Evolutionary conservation across 768 basidiomycete genomes (phyloP).

Genomic region (Mycena indigotica): DNA sequence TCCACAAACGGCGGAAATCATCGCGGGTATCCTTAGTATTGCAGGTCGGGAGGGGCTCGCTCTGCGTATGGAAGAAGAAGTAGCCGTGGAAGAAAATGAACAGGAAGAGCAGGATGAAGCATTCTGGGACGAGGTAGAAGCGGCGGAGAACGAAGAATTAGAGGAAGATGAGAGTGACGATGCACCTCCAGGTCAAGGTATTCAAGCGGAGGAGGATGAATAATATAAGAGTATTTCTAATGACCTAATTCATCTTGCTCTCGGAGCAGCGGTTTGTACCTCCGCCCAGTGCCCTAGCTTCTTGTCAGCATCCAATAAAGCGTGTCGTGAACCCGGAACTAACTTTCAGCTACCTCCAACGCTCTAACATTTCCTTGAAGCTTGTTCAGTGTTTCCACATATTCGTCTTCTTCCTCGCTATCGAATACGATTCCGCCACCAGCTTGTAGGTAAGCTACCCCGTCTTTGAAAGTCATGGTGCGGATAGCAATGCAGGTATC

Average conservation of each 20-base stretch:
- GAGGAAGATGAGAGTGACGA: neutral
- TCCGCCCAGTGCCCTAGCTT: slow-evolving; percentile 69
- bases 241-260: slow-evolving; percentile 16
- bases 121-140: slow-evolving; percentile 12
- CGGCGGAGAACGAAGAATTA: neutral
- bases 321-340: slow-evolving; percentile 33
- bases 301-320: slow-evolving; percentile 24
- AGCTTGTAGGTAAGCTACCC: slow-evolving; percentile 89
- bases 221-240: slow-evolving; percentile 1
- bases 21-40: slow-evolving; percentile 87
- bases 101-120: slow-evolving; percentile 22
- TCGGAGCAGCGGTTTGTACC: slow-evolving; percentile 15
- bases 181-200: slow-evolving; percentile 4
- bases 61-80: slow-evolving; percentile 40
- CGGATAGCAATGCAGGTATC: slow-evolving; percentile 99
- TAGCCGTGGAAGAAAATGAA: slow-evolving; percentile 29
- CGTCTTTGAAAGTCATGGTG: slow-evolving; percentile 96
- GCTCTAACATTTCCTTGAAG: slow-evolving; percentile 84
- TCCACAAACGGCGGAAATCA: slow-evolving; percentile 84
- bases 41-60: slow-evolving; percentile 78
- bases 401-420: slow-evolving; percentile 97
- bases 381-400: slow-evolving; percentile 94
- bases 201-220: slow-evolving; percentile 3
- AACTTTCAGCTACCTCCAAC: slow-evolving; percentile 86
- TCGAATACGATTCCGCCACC: slow-evolving; percentile 98